Base-by-base conservation (phyloP, 345 rosid species). In the Bruguiera sexangula region DNA sequence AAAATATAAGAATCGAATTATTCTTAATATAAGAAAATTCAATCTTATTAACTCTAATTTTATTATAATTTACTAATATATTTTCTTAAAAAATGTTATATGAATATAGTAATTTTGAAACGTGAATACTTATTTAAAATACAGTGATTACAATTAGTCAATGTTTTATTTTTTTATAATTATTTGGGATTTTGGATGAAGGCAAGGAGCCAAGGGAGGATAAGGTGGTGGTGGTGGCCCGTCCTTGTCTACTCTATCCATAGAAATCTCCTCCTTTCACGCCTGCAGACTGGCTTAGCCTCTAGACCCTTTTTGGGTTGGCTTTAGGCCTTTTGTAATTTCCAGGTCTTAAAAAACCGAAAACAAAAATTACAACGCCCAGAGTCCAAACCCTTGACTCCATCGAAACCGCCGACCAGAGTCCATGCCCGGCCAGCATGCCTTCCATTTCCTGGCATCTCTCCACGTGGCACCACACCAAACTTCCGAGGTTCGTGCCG, bases 391-490 rank as follows among this genome's bases (percentile, higher is more conserved):
- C 56, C 59, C 2, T 78, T 59, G 83, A 75, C 79, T 32, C 77
- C 70, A 77, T 74, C 69, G 56, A 76, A 71, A 62, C 22, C 70
- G 76, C 76, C 73, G 75, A 78, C 24, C 24, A 24, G 24, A 24
- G 24, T 0, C 24, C 62, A 73, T 22, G 73, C 63, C 80, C 69
- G 75, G 81, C 76, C 76, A 69, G 24, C 69, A 53, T 62, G 63
- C 68, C 52, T 58, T 43, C 50, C 50, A 43, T 43, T 52, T n/a
- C 39, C 69, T 69, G 68, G 53, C 76, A 65, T 60, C 59, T 62
- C 75, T 82, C 83, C 90, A 82, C 84, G 86, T 82, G 88, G 77
- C 80, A 34, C 6, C 32, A 62, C 55, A 31, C 51, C 72, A 75
- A 48, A 53, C 30, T 55, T 73, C 80, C 60, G 39, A 65, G 43